Evolutionary conservation across 139 green algal species (phyloP), one percentile per base, ranked within the genome.

Genomic region (Limnomonas spitsbergensis): DNA sequence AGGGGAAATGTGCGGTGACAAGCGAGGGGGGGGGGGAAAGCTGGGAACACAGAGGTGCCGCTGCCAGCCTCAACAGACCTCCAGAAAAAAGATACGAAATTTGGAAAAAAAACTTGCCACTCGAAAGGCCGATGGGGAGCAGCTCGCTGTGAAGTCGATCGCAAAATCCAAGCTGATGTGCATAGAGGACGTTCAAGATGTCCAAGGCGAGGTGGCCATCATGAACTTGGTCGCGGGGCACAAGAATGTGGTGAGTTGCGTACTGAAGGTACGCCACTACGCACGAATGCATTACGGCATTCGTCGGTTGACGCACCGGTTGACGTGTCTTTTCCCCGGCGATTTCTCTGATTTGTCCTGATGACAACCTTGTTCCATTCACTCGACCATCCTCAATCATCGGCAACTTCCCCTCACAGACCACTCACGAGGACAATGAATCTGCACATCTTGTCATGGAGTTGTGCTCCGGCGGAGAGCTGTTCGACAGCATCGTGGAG

Each of bases 401-500:
- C 14, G 14, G 20, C 47, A 61, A 14, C 14, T 20, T 29, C 47
- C 38, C 31, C 9, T 38, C 39, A 14, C 79, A 88, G 80, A 82
- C 67, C 56, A 88, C 83, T 14, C 92, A 81, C 89, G 94, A 98
- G 83, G 94, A 98, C 78, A 84, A 87, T 40, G 85, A 95, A 72
- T 84, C 80, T 75, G 88, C 97, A 20, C 94, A 97, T 81, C 88
- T 97, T 66, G 88, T 92, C 3, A 97, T 97, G 93, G 93, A 97
- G 82, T 81, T 99, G 29, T 98, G 94, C 84, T 86, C 77, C 2
- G 81, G 53, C 24, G 53, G 75, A 34, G 96, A 99, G 89, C 92
- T 99, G n/a, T 99, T 99, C 82, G 96, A 99, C 84, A 82, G 88
- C 54, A 99, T 98, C 78, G 93, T 97, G n/a, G 81, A 88, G 76